Conservation (phyloP, 176 grass and related monocot genomes). For the Oryza punctata region DNA sequence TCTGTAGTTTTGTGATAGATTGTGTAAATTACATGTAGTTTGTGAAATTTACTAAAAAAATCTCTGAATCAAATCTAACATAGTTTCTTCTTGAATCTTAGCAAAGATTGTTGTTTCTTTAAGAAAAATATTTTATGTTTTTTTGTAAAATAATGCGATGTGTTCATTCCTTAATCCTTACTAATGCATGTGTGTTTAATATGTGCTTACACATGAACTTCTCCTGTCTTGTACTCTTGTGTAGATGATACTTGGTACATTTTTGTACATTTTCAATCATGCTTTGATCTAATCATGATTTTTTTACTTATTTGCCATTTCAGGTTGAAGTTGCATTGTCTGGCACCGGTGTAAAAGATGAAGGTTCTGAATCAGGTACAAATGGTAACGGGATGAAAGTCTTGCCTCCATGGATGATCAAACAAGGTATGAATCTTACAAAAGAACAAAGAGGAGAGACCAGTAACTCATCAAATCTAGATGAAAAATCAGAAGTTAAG, state of each 20-base stretch:
- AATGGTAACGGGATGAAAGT: conserved; percentile 59
- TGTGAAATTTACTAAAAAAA: too few species aligned
- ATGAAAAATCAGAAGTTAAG: conserved; percentile 43
- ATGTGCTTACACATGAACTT: not conserved
- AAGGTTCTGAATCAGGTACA: conserved; percentile 61
- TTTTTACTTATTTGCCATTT: conserved; percentile 29
- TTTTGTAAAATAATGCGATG: not conserved
- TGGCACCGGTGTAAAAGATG: conserved; percentile 65
- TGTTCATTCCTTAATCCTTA: not conserved
- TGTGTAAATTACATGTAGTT: too few species aligned
- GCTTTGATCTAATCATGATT: not conserved
- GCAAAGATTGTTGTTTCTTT: not conserved
- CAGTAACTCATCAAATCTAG: conserved; percentile 33
- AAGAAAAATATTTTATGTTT: not conserved
- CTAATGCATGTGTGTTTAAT: not conserved
- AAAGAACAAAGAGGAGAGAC: conserved; percentile 91
- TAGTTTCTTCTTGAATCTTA: not conserved
- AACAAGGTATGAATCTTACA: conserved; percentile 93
- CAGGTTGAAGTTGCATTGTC: conserved; percentile 82
- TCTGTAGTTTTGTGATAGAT: too few species aligned
- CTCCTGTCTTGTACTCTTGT: conserved; percentile 22
- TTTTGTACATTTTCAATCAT: not conserved
- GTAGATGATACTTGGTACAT: not conserved
- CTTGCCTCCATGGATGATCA: conserved; percentile 98
- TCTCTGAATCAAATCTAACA: not conserved